phyloP scores from a whole-genome alignment of 2,329 filamentous ascomycete genomes.

The Fusarium pilosicola region DNA sequence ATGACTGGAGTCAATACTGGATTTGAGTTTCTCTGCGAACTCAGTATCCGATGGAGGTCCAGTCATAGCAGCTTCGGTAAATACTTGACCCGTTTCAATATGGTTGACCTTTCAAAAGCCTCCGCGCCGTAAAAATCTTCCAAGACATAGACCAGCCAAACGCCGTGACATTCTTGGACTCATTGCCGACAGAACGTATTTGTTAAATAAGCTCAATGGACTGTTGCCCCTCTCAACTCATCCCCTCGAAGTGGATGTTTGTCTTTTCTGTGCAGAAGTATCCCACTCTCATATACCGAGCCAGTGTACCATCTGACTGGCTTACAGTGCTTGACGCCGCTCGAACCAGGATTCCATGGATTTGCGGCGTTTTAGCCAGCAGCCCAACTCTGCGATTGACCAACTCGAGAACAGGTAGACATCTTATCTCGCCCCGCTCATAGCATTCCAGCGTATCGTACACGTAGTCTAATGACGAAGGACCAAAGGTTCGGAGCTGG shows the following conservation, averaged over 20 bases:
- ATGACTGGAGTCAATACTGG: not conserved
- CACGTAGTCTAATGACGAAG: fast-evolving
- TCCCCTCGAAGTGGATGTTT: not conserved
- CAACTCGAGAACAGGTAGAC: not conserved
- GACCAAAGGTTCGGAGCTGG: not conserved
- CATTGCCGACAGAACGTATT: fast-evolving
- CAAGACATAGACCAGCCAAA: not conserved
- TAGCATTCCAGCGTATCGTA: not conserved
- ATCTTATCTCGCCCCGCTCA: not conserved
- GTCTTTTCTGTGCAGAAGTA: not conserved
- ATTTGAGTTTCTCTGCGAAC: not conserved
- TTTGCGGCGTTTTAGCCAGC: fast-evolving
- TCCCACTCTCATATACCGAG: not conserved
- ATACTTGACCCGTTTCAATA: not conserved
- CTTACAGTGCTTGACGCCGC: fast-evolving
- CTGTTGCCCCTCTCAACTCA: fast-evolving
- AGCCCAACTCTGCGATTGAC: fast-evolving
- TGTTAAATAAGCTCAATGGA: not conserved
- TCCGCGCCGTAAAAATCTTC: too few relatives aligned
- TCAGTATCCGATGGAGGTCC: not conserved
- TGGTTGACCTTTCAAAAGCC: not conserved
- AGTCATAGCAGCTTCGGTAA: too few relatives aligned
- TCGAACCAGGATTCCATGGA: not conserved
- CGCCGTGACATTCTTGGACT: fast-evolving
- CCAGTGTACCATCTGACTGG: fast-evolving